Percentiles rank a stretch among this genome's conserved stretches.
phyloP scores from a whole-genome alignment of 257 asterid genomes.

The Primulina eburnea region DNA sequence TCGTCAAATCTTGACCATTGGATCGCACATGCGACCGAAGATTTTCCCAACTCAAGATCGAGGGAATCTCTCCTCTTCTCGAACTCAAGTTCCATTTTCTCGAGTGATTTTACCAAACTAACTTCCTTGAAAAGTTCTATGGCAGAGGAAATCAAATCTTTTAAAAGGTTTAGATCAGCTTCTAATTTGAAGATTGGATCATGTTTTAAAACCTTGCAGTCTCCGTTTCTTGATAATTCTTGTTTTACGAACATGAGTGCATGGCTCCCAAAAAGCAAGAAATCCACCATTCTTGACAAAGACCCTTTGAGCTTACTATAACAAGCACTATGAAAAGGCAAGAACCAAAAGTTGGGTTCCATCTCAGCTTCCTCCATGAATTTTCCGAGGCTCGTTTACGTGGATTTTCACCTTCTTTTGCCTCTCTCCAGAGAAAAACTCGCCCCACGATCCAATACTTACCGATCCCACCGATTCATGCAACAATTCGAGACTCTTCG shows the following conservation, averaged over 20 bases:
- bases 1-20: constrained; percentile 25
- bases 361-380: constrained; percentile 64
- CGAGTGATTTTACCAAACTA: constrained; percentile 44
- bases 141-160: constrained; percentile 38
- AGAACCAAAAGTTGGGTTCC: constrained; percentile 91
- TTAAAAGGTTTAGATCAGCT: constrained; percentile 43
- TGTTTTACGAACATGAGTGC: constrained; percentile 49
- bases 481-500: constrained; percentile 36
- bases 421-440: constrained; percentile 32
- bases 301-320: constrained; percentile 53
- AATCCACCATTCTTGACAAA: constrained; percentile 53
- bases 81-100: constrained; percentile 43
- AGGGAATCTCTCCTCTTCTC: constrained; percentile 39
- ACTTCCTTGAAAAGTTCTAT: constrained; percentile 55
- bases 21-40: constrained; percentile 1
- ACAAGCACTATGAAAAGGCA: constrained; percentile 58
- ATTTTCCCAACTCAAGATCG: constrained; percentile 65
- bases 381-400: constrained; percentile 49
- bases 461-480: constrained; percentile 37
- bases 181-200: constrained; percentile 38
- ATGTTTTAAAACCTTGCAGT: constrained; percentile 30
- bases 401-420: constrained; percentile 35
- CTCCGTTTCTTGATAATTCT: constrained; percentile 36
- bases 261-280: constrained; percentile 41
- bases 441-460: constrained; percentile 23